A percentile compares a stretch with the other conserved stretches of the same genome.
Evolutionary conservation across 257 asterid genomes (phyloP).

Genomic region (Petrea volubilis): DNA sequence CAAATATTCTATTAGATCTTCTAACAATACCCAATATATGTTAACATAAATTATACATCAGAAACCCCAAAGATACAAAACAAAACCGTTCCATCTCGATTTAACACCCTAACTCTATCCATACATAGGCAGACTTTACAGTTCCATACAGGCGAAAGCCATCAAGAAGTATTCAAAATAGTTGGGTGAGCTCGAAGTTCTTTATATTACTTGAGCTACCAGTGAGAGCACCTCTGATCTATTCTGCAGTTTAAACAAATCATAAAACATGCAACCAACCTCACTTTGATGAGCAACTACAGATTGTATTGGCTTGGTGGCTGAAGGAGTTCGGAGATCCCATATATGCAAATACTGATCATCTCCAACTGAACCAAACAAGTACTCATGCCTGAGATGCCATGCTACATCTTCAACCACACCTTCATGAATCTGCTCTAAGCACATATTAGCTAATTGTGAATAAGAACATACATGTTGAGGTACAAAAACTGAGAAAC

Average conservation of each 20-base stretch:
- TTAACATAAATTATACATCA: not conserved
- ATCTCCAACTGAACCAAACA: slow-evolving; percentile 89
- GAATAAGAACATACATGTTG: slow-evolving; percentile 13
- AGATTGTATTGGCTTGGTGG: slow-evolving; percentile 66
- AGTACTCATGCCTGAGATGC: slow-evolving; percentile 78
- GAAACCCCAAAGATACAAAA: slow-evolving; percentile 4
- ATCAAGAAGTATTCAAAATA: not conserved
- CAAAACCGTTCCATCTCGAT: not conserved
- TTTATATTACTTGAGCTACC: not conserved
- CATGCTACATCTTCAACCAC: slow-evolving; percentile 90
- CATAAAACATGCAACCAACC: slow-evolving; percentile 38
- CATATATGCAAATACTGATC: slow-evolving; percentile 68
- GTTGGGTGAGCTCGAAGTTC: not conserved
- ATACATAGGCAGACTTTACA: too few relatives aligned
- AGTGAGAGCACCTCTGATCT: not conserved
- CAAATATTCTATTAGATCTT: too few relatives aligned
- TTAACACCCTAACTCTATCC: not conserved
- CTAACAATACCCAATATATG: not conserved
- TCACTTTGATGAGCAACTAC: slow-evolving; percentile 86
- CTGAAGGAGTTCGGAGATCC: slow-evolving; percentile 67
- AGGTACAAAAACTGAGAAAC: not conserved
- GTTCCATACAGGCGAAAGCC: too few relatives aligned
- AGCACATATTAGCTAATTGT: slow-evolving; percentile 12
- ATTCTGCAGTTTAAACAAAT: not conserved
- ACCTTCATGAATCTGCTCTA: slow-evolving; percentile 67